A percentile compares a stretch with the other conserved stretches of the same genome.
phyloP scores from a whole-genome alignment of 169 alveolate species.

The Miamiensis avidus region DNA sequence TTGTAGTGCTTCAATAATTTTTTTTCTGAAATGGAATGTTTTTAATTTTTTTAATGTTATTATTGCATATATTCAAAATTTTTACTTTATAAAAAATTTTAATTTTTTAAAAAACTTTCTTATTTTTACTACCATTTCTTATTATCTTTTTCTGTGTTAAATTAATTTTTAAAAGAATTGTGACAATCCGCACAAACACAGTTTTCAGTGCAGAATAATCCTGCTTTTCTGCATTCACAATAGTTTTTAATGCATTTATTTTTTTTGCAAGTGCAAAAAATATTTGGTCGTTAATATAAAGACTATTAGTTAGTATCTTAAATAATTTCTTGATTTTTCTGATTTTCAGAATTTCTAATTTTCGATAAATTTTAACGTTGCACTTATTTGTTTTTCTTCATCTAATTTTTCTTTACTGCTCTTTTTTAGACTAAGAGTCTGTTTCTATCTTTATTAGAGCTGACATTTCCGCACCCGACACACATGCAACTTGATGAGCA shows the following conservation, averaged over 20 bases:
- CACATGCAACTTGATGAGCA: not conserved
- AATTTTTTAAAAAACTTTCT: not conserved
- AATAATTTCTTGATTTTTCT: not conserved
- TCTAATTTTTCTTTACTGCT: no score
- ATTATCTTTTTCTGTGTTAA: not conserved
- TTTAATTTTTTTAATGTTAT: no score
- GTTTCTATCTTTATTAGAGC: not conserved
- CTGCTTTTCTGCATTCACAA: not conserved
- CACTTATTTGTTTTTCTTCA: not conserved
- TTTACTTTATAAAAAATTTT: no score
- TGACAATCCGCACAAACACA: not conserved
- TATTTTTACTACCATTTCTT: no score
- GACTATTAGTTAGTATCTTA: not conserved
- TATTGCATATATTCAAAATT: no score
- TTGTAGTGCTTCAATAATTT: no score
- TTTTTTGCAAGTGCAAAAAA: not conserved
- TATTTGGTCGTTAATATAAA: not conserved
- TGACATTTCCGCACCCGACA: not conserved
- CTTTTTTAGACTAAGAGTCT: no score
- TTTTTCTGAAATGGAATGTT: no score
- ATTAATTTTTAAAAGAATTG: no score
- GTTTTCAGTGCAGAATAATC: not conserved
- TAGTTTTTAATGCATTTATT: not conserved
- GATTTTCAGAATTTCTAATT: not conserved
- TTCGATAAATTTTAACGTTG: not conserved